phyloP scores from a whole-genome alignment of 1,284 basidiomycete species.

The Porodaedalea pini region DNA sequence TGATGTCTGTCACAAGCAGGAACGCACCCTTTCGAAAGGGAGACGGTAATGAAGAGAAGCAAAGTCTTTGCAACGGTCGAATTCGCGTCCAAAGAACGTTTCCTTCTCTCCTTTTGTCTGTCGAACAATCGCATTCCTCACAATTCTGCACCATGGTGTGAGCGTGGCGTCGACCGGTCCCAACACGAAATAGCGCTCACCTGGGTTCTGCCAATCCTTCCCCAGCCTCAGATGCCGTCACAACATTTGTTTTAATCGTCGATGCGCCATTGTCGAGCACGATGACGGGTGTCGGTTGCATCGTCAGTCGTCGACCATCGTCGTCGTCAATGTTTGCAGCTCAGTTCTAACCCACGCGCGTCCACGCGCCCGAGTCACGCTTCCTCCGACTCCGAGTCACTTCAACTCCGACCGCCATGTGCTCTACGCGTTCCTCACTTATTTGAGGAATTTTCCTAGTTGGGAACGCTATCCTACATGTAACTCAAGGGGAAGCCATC shows the following conservation, averaged over 20 bases:
- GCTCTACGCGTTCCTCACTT: not conserved
- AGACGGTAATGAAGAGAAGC: slow-evolving; percentile 77
- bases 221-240: slow-evolving; percentile 24
- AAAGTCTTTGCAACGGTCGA: slow-evolving; percentile 72
- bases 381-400: too few relatives aligned
- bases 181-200: not conserved
- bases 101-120: slow-evolving; percentile 71
- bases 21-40: slow-evolving; percentile 79
- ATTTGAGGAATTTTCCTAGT: too few relatives aligned
- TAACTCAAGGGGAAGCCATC: too few relatives aligned
- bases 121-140: slow-evolving; percentile 79
- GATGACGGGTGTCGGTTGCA: slow-evolving; percentile 47
- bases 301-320: slow-evolving; percentile 22
- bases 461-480: too few relatives aligned
- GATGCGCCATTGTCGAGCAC: slow-evolving; percentile 86
- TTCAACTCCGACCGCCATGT: not conserved
- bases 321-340: not conserved
- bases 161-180: not conserved
- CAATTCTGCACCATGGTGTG: slow-evolving; percentile 45
- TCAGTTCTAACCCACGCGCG: not conserved
- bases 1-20: slow-evolving; percentile 17
- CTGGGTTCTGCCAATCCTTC: not conserved
- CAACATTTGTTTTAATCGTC: slow-evolving; percentile 70
- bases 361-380: slow-evolving; percentile 1
- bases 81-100: slow-evolving; percentile 80